A percentile compares a stretch with the other conserved stretches of the same genome.
Conservation (phyloP, 495 filamentous ascomycete genomes). For the Pseudevernia furfuracea region DNA sequence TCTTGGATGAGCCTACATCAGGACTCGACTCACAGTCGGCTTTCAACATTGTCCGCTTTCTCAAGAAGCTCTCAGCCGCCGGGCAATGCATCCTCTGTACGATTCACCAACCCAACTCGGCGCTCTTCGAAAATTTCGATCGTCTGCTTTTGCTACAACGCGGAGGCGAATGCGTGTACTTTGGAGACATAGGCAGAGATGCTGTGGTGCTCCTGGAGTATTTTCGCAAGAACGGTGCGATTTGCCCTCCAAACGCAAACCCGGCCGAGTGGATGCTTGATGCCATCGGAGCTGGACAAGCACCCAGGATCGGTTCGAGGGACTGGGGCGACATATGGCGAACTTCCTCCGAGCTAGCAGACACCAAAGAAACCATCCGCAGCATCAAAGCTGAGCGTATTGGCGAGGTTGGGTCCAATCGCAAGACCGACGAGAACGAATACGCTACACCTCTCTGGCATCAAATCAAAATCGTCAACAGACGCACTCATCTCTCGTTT, state of each 20-base stretch:
- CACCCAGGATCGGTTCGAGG: too few species aligned
- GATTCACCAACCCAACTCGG: constrained; percentile 57
- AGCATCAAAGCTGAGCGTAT: too few species aligned
- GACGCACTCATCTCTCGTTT: too few species aligned
- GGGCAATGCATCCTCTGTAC: constrained; percentile 68
- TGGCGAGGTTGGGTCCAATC: too few species aligned
- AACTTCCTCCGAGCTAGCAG: too few species aligned
- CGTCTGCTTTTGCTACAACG: neutral
- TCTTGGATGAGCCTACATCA: constrained; percentile 72
- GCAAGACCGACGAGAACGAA: too few species aligned
- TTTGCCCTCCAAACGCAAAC: neutral
- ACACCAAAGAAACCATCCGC: too few species aligned
- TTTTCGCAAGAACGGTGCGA: neutral
- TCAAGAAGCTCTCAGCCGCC: constrained; percentile 56
- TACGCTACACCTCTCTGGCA: too few species aligned
- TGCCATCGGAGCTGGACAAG: too few species aligned
- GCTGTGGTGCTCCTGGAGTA: neutral
- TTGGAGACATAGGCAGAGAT: neutral
- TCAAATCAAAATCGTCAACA: too few species aligned
- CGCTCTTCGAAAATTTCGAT: neutral
- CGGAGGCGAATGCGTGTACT: neutral
- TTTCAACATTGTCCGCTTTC: constrained; percentile 56
- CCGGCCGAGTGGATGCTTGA: too few species aligned
- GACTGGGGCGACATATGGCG: too few species aligned
- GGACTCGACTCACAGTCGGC: constrained; percentile 59